A percentile compares a stretch with the other conserved stretches of the same genome.
phyloP scores from a whole-genome alignment of 371 early-diverging fungal genomes.

The Mucor racemosus region DNA sequence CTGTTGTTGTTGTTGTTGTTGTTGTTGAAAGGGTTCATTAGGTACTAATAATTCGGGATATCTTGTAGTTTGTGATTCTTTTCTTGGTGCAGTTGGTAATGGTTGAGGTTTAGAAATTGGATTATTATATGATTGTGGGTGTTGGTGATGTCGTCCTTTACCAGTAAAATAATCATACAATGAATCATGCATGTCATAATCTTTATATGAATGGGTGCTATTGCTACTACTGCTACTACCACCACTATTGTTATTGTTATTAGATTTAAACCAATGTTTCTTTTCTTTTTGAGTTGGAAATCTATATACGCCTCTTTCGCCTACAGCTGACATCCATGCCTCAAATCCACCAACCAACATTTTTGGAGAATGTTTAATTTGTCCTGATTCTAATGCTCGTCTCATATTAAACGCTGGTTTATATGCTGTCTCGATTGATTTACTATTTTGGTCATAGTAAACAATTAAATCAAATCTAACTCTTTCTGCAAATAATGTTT shows the following conservation, averaged over 20 bases:
- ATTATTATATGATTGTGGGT: background rate
- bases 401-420: slow-evolving; percentile 43
- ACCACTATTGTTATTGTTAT: background rate
- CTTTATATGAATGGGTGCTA: background rate
- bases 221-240: background rate
- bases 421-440: slow-evolving; percentile 14
- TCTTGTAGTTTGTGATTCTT: slow-evolving; percentile 25
- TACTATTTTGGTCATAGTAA: slow-evolving; percentile 62
- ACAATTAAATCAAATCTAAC: slow-evolving; percentile 71
- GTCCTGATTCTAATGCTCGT: slow-evolving; percentile 26
- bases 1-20: background rate
- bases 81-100: slow-evolving; percentile 31
- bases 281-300: slow-evolving; percentile 16
- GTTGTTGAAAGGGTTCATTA: background rate
- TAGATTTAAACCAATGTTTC: slow-evolving; percentile 16
- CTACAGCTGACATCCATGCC: slow-evolving; percentile 63
- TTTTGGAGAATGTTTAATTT: slow-evolving; percentile 56
- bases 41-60: slow-evolving; percentile 18
- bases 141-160: background rate
- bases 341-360: slow-evolving; percentile 77
- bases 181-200: slow-evolving; percentile 24
- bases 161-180: slow-evolving; percentile 33
- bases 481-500: slow-evolving; percentile 61
- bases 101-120: slow-evolving; percentile 27
- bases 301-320: slow-evolving; percentile 44